Conservation (phyloP, 1,284 basidiomycete genomes). For the Coniophora puteana region DNA sequence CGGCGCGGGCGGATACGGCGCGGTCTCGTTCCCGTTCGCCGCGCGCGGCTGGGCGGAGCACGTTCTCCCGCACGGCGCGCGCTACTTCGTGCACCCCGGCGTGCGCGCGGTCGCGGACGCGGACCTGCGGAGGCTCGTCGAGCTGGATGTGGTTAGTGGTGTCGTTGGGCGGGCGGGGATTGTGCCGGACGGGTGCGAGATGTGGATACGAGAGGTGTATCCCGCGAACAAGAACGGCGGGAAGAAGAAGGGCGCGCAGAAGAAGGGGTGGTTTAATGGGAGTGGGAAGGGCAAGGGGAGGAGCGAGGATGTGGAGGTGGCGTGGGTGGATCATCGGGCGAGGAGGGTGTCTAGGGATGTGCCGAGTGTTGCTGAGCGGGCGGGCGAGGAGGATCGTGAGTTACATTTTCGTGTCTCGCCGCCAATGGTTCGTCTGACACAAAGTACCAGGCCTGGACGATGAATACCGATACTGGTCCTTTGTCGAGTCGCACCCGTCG, state of each 20-base stretch:
- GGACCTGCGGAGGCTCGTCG: slow-evolving; percentile 48
- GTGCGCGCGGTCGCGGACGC: slow-evolving; percentile 60
- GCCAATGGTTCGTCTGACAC: slow-evolving; percentile 11
- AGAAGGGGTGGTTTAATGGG: slow-evolving; percentile 24
- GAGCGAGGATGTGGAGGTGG: slow-evolving; percentile 32
- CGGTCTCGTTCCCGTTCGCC: slow-evolving; percentile 18
- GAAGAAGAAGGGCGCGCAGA: slow-evolving; percentile 15
- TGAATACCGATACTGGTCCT: slow-evolving; percentile 75
- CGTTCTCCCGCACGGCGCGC: slow-evolving; percentile 59
- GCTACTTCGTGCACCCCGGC: slow-evolving; percentile 63
- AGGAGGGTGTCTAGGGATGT: slow-evolving; percentile 48
- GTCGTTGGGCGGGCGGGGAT: slow-evolving; percentile 39
- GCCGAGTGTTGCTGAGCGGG: slow-evolving; percentile 29
- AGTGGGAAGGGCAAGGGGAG: too few species aligned
- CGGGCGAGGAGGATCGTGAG: slow-evolving; percentile 54
- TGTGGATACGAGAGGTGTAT: slow-evolving; percentile 48
- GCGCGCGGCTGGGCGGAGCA: slow-evolving; percentile 61
- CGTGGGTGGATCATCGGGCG: slow-evolving; percentile 64
- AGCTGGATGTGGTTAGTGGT: slow-evolving; percentile 46
- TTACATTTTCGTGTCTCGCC: slow-evolving; percentile 11
- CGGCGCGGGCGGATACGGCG: too few species aligned
- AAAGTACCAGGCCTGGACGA: slow-evolving; percentile 51
- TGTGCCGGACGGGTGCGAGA: slow-evolving; percentile 44
- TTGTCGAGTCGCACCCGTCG: slow-evolving; percentile 70
- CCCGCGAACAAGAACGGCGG: too few species aligned